These are phyloP conservation scores for Corylus avellana DNA, from an alignment of 306 rosid species.

Conservation along the genomic window DNA sequence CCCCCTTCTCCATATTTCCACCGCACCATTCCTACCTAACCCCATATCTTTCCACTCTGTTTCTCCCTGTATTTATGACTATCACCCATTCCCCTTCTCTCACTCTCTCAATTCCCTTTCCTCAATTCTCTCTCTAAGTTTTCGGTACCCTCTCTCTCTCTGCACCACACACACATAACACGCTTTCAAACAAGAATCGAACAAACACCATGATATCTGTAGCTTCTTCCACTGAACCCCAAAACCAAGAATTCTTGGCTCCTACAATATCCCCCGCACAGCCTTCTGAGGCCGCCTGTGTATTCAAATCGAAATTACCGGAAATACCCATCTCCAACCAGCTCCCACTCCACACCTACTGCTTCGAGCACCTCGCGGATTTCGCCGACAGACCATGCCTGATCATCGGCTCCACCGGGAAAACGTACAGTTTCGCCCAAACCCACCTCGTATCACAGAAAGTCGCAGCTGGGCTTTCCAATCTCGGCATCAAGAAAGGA, in stretches of 20 bases:
- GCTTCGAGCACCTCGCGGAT: slow-evolving; percentile 46
- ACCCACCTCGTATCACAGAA: slow-evolving; percentile 40
- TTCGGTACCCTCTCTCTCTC: no score
- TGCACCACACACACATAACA: no score
- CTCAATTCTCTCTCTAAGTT: background rate
- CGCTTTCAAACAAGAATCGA: no score
- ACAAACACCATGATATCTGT: slow-evolving; percentile 43
- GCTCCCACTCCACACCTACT: slow-evolving; percentile 73
- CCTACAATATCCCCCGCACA: background rate
- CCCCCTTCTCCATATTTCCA: slow-evolving; percentile 40
- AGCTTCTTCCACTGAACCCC: slow-evolving; percentile 50
- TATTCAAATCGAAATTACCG: slow-evolving; percentile 66
- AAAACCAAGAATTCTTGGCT: slow-evolving; percentile 23
- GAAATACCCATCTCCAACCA: slow-evolving; percentile 70
- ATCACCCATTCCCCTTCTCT: background rate
- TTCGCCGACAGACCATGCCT: slow-evolving; percentile 62
- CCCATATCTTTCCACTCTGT: background rate
- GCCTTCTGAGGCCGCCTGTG: slow-evolving; percentile 11
- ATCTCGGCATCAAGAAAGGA: slow-evolving; percentile 56
- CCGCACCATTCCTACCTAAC: slow-evolving; percentile 15
- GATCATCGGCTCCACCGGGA: slow-evolving; percentile 62
- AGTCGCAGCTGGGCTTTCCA: slow-evolving; percentile 54
- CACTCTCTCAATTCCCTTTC: background rate
- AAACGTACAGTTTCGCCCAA: slow-evolving; percentile 53
- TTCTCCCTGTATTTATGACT: slow-evolving; percentile 14